Evolutionary conservation across 2,329 filamentous ascomycete species (phyloP).

Genomic region (Colletotrichum sublineola): DNA sequence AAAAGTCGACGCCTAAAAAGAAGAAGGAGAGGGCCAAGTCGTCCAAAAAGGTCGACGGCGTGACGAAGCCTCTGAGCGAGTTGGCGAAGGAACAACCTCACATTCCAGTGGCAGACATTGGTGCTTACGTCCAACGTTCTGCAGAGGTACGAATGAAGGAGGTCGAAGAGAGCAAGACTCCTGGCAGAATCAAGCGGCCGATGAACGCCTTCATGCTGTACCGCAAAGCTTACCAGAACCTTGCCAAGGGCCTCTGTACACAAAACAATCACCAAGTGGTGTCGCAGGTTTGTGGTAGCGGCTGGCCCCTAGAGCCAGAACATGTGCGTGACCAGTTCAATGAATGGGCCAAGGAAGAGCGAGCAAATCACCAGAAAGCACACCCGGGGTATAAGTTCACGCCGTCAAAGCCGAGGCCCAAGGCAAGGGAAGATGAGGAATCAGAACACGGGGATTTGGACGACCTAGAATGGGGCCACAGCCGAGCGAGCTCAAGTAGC

Average conservation of each 20-base stretch:
- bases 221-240: slow-evolving; percentile 89
- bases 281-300: slow-evolving; percentile 86
- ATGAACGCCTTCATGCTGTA: slow-evolving; percentile 99
- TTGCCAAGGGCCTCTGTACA: slow-evolving; percentile 83
- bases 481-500: slow-evolving; percentile 48
- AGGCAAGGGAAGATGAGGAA: slow-evolving; percentile 51
- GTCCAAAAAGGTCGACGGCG: slow-evolving; percentile 62
- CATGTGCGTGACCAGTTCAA: slow-evolving; percentile 82
- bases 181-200: slow-evolving; percentile 86
- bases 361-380: slow-evolving; percentile 85
- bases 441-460: slow-evolving; percentile 61
- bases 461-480: slow-evolving; percentile 58
- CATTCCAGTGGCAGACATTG: slow-evolving; percentile 82
- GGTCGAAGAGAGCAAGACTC: slow-evolving; percentile 74
- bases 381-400: slow-evolving; percentile 96
- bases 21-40: slow-evolving; percentile 58
- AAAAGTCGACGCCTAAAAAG: slow-evolving; percentile 53
- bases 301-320: slow-evolving; percentile 86
- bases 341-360: slow-evolving; percentile 82
- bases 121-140: slow-evolving; percentile 81
- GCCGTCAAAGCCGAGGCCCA: slow-evolving; percentile 76
- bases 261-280: slow-evolving; percentile 96
- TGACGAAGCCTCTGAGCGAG: slow-evolving; percentile 78
- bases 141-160: slow-evolving; percentile 76
- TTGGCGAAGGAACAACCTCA: slow-evolving; percentile 73